Evolutionary conservation across 768 basidiomycete species (phyloP), one percentile per base, ranked within the genome.

Genomic region (Tylopilus intermedius): DNA sequence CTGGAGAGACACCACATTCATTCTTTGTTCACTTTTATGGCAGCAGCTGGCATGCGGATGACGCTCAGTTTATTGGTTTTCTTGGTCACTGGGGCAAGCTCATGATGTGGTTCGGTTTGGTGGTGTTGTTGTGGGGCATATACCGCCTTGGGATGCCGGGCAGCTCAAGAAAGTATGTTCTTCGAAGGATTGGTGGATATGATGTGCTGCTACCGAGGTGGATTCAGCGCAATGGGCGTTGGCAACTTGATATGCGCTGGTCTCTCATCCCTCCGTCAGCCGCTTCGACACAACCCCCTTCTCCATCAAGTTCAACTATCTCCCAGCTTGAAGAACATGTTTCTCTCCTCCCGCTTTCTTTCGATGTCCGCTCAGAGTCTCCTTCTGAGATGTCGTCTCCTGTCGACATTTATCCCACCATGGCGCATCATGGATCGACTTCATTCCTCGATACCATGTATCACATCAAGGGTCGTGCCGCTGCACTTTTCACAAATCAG

Each of bases 11-110:
- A 0, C 91, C 92, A 1, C 80, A 94, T 63, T 83, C 93, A 6
- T 98, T 94, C 80, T 98, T 97, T 71, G 79, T 84, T n/a, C 95
- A 99, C 69, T 95, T 83, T 74, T 99, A 98, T 62, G 95, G 94
- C 29, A 96, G 94, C 65, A 93, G 90, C 62, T 99, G 95, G 95
- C 95, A 99, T 64, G 86, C 93, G 5, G 94, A 95, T 63, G 95
- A 99, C 68, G 96, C 95, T 27, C 91, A 86, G n/a, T 96, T 98
- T 73, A 93, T 98, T 64, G 82, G 84, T 41, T 97, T 97, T 76
- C 78, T 98, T 49, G 89, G 82, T 38, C 78, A 79, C 22, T 94
- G 91, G 85, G 95, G 95, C 52, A 94, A 90, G 66, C 74, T 66
- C 38, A 69, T 96, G 57, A 90, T 97, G 88, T 91, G 88, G 83